Evolutionary conservation across 768 basidiomycete genomes (phyloP), one percentile per base, ranked within the genome.

Genomic region (Thelephora ganbajun): DNA sequence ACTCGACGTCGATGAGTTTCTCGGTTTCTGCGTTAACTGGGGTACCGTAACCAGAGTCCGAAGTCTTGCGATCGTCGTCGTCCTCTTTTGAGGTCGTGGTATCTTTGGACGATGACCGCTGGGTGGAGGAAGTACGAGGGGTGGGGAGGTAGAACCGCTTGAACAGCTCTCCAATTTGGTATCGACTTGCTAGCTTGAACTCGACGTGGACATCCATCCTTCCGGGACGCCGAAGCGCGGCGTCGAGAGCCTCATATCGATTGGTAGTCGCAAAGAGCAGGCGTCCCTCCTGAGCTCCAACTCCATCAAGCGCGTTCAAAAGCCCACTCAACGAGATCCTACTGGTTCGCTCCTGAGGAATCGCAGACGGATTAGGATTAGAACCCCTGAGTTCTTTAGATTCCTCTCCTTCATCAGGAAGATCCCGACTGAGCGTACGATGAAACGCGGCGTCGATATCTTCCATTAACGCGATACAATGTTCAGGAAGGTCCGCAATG

Each of bases 361-460:
- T 53, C 20, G 57, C 58, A 33, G 49, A 47, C 3, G 59, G 50
- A 13, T 59, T 51, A 5, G 57, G 59, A 41, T 49, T 53, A 14
- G 57, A 54, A 9, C 55, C 57, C 5, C 55, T 13, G 0, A 16
- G 2, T 14, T 52, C 33, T 3, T 46, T 44, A 47, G 42, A 51
- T 52, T 50, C 48, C 18, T 45, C 36, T 2, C 50, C 52, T 6
- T 45, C 46, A 35, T 46, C 53, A 3, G 56, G 22, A 13, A 30
- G 43, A n/a, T 68, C 64, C 34, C 69, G 69, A 35, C 44, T 67
- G 43, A 72, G 53, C 16, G 65, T 63, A 41, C 64, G 68, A 26
- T 65, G 64, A 62, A 88, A 83, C 2, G 83, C 85, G 2, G 79
- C 83, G 53, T 90, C 87, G 48, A 89, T 80, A 58, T 89, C 87